Conservation (phyloP, 352 stramenopile species). For the Pythium sukuiense region DNA sequence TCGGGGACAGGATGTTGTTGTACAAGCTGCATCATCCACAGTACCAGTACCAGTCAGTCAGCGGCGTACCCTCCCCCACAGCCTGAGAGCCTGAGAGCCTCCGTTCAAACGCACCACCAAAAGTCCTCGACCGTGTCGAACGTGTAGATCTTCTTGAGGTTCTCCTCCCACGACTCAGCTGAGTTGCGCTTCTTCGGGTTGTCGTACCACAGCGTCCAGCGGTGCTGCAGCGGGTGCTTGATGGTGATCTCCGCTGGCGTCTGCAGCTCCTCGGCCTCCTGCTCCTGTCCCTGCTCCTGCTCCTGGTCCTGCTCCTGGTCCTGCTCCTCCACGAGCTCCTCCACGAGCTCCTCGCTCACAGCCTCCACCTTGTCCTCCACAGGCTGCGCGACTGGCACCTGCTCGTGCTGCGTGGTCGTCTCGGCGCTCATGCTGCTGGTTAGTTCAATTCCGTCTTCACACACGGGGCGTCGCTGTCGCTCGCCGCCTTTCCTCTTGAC, state of each 20-base stretch:
- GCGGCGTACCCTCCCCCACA: no score
- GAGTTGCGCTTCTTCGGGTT: constrained; percentile 89
- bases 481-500: constrained; percentile 7
- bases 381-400: constrained; percentile 39
- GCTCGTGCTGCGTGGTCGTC: constrained; percentile 26
- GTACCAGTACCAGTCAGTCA: neutral
- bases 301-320: constrained; percentile 38
- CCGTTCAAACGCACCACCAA: constrained; percentile 80
- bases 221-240: constrained; percentile 87
- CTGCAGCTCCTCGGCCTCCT: constrained; percentile 33
- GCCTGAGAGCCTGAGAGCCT: no score
- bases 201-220: constrained; percentile 90
- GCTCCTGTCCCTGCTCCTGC: constrained; percentile 23
- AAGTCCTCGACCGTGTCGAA: constrained; percentile 97
- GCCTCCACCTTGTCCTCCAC: constrained; percentile 34
- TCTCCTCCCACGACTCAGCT: constrained; percentile 87
- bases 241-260: constrained; percentile 49
- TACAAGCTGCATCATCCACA: constrained; percentile 57
- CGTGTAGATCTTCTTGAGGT: constrained; percentile 91
- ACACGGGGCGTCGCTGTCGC: neutral
- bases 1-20: constrained; percentile 94
- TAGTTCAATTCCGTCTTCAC: neutral
- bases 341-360: constrained; percentile 31
- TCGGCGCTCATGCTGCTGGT: constrained; percentile 30
- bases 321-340: constrained; percentile 22